A percentile compares a stretch with the other conserved stretches of the same genome.
These are phyloP conservation scores for Piromyces finnis DNA, from an alignment of 192 early-diverging fungal species.

Conservation along the genomic window DNA sequence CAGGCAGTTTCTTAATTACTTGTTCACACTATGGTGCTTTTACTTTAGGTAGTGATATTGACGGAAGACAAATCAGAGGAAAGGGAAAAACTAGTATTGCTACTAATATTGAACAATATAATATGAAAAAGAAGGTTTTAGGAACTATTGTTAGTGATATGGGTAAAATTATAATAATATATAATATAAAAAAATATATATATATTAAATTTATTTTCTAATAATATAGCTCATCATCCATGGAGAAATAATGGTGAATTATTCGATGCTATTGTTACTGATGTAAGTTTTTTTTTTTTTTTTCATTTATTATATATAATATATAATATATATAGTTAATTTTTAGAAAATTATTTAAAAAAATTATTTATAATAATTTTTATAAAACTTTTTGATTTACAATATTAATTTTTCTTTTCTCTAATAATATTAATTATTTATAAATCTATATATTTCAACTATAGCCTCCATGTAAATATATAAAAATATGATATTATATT, in stretches of 20 bases:
- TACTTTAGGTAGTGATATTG: conserved; percentile 89
- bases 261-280: conserved; percentile 85
- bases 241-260: conserved; percentile 30
- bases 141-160: conserved; percentile 75
- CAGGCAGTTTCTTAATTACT: conserved; percentile 80
- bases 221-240: conserved; percentile 39
- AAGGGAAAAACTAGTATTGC: conserved; percentile 32
- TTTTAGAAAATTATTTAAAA: too few relatives aligned
- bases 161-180: conserved; percentile 15
- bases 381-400: too few relatives aligned
- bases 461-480: conserved; percentile 38
- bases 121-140: conserved; percentile 46
- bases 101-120: conserved; percentile 77
- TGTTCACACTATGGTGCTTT: conserved; percentile 85
- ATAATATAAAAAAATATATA: too few relatives aligned
- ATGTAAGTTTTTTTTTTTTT: conserved; percentile 28
- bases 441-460: too few relatives aligned
- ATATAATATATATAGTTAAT: too few relatives aligned
- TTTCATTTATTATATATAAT: too few relatives aligned
- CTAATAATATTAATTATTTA: too few relatives aligned
- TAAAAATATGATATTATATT: too few relatives aligned
- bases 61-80: conserved; percentile 91
- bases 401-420: background rate
- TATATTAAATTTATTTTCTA: too few relatives aligned
- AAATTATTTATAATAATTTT: too few relatives aligned